Evolutionary conservation across 2,329 filamentous ascomycete species (phyloP).

Genomic region (Epichloe festucae): DNA sequence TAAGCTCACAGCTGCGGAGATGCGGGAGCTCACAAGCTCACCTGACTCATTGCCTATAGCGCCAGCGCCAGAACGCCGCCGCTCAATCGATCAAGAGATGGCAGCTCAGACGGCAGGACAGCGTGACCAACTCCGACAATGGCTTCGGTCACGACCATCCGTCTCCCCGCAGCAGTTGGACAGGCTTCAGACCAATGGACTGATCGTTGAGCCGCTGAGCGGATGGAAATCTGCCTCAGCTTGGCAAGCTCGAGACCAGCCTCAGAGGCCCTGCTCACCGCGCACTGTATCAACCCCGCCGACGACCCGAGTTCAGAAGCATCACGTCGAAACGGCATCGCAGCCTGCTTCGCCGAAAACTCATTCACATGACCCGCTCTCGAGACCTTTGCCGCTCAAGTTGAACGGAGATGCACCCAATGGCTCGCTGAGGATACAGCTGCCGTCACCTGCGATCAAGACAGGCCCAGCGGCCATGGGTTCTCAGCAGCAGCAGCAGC

Average conservation of each 20-base stretch:
- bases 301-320: constrained; percentile 25
- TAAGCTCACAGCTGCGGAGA: constrained; percentile 44
- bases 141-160: neutral
- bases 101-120: constrained; percentile 15
- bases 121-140: constrained; percentile 10
- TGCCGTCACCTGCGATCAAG: constrained; percentile 12
- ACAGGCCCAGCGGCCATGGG: constrained; percentile 12
- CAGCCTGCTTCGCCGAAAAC: constrained; percentile 26
- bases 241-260: constrained; percentile 10
- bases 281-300: constrained; percentile 41
- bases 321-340: constrained; percentile 11
- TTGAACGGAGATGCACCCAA: constrained; percentile 22
- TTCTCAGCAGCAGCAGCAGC: constrained; percentile 5
- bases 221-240: neutral
- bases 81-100: constrained; percentile 18
- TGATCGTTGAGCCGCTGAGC: constrained; percentile 13
- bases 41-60: constrained; percentile 47
- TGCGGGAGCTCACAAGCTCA: constrained; percentile 42
- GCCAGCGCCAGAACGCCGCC: constrained; percentile 22
- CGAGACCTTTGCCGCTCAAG: constrained; percentile 31
- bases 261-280: constrained; percentile 21
- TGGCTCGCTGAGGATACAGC: constrained; percentile 3
- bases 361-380: constrained; percentile 35
- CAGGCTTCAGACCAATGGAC: constrained; percentile 12
- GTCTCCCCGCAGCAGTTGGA: neutral